phyloP scores from a whole-genome alignment of 106 monocot species.

The Phalaenopsis equestris region DNA sequence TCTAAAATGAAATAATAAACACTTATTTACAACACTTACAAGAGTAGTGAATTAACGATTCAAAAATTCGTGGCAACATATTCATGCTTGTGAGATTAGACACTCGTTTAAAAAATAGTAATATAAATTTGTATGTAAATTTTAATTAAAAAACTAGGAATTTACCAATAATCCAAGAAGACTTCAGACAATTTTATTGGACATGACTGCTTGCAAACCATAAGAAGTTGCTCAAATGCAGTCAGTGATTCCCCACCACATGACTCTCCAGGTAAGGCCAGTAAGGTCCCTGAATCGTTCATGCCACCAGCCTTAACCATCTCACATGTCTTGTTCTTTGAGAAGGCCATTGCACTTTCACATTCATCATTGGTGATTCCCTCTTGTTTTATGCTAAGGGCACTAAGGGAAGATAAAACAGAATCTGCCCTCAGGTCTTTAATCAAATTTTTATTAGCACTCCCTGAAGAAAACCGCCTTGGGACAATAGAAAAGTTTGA shows the following conservation, averaged over 20 bases:
- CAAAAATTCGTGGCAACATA: neutral
- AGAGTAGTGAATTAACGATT: neutral
- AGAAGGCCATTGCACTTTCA: constrained; percentile 7
- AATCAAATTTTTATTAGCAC: constrained; percentile 8
- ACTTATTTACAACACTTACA: neutral
- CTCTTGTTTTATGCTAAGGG: constrained; percentile 48
- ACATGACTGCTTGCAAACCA: constrained; percentile 63
- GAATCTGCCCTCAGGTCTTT: constrained; percentile 10
- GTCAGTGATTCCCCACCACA: constrained; percentile 27
- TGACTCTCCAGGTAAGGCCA: constrained; percentile 6
- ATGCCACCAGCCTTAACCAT: constrained; percentile 15
- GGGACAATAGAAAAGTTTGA: constrained; percentile 6
- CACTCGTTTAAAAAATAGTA: neutral
- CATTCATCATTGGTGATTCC: constrained; percentile 4
- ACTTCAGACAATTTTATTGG: constrained; percentile 57
- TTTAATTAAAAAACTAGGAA: neutral
- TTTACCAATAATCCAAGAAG: constrained; percentile 68
- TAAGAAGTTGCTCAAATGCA: constrained; percentile 63
- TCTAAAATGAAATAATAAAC: neutral
- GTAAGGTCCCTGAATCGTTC: constrained; percentile 12
- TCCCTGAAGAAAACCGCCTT: constrained; percentile 11
- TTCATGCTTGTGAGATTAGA: neutral
- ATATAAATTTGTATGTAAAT: neutral
- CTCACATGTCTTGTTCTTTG: constrained; percentile 6
- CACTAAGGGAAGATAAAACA: constrained; percentile 32